A percentile compares a stretch with the other conserved stretches of the same genome.
phyloP scores from a whole-genome alignment of 2,329 filamentous ascomycete species.

The Claviceps pusilla region DNA sequence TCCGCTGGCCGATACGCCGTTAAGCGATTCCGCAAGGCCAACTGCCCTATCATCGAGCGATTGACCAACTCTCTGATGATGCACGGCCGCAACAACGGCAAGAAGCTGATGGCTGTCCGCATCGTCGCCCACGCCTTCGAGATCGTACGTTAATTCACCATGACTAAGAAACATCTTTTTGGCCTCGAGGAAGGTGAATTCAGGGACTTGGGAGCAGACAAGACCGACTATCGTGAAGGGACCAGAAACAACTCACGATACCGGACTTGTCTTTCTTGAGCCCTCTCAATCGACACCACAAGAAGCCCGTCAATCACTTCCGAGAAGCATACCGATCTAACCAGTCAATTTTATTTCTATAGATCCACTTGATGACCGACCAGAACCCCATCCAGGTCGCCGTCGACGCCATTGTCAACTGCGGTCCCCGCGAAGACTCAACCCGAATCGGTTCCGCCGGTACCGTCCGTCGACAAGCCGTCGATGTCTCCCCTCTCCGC shows the following conservation, averaged over 20 bases:
- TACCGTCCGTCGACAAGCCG: slow-evolving; percentile 99
- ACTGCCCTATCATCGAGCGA: slow-evolving; percentile 99
- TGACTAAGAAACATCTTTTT: not conserved
- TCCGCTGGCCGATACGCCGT: slow-evolving; percentile 95
- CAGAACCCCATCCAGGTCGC: slow-evolving; percentile 99
- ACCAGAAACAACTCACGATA: not conserved
- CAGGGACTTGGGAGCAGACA: not conserved
- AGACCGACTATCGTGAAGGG: not conserved
- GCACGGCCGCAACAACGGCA: slow-evolving; percentile 99
- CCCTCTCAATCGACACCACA: not conserved
- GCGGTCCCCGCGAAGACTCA: slow-evolving; percentile 98
- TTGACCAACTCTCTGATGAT: slow-evolving; percentile 99
- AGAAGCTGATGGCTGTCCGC: slow-evolving; percentile 99
- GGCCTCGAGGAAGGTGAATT: not conserved
- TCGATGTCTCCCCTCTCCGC: slow-evolving; percentile 98
- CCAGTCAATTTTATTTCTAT: slow-evolving; percentile 4
- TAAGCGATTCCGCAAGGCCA: slow-evolving; percentile 99
- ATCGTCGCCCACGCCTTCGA: slow-evolving; percentile 98
- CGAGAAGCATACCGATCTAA: slow-evolving; percentile 11
- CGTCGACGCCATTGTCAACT: slow-evolving; percentile 99
- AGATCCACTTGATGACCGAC: slow-evolving; percentile 99
- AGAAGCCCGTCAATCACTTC: not conserved
- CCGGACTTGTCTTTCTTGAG: not conserved
- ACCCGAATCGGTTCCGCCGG: slow-evolving; percentile 98
- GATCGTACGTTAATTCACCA: slow-evolving; percentile 58